Evolutionary conservation across 306 rosid genomes (phyloP).

Genomic region (Fagus crenata): DNA sequence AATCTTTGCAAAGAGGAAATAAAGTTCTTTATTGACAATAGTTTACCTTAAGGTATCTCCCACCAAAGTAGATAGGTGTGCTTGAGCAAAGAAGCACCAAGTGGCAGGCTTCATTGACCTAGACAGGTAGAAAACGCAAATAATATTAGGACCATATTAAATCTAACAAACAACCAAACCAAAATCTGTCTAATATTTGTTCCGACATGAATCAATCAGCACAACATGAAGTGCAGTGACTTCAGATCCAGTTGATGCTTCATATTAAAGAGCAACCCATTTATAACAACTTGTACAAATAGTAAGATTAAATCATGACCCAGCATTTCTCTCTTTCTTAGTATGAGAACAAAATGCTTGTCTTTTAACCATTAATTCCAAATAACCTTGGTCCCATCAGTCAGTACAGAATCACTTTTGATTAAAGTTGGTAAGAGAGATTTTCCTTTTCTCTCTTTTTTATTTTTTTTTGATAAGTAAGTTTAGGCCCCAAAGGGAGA

Average conservation of each 20-base stretch:
- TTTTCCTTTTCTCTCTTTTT: no score
- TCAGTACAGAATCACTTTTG: no score
- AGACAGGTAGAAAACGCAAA: slow-evolving; percentile 22
- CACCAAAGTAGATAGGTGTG: slow-evolving; percentile 68
- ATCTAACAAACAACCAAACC: slow-evolving; percentile 16
- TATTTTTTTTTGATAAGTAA: no score
- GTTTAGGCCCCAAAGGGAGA: no score
- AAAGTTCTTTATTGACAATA: background rate
- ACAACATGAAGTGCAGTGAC: background rate
- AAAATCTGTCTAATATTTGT: background rate
- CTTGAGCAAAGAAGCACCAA: slow-evolving; percentile 51
- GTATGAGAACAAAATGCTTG: background rate
- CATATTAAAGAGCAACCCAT: background rate
- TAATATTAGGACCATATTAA: slow-evolving; percentile 25
- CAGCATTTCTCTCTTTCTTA: background rate
- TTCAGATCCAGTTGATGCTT: slow-evolving; percentile 5
- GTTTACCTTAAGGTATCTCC: slow-evolving; percentile 83
- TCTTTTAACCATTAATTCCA: background rate
- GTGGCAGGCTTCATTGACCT: slow-evolving; percentile 64
- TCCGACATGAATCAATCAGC: slow-evolving; percentile 6
- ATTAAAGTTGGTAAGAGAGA: no score
- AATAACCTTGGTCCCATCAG: background rate
- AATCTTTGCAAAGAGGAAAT: background rate
- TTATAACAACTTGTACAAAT: background rate
- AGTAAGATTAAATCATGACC: background rate